phyloP scores from a whole-genome alignment of 2,329 filamentous ascomycete genomes.

The Calonectria ilicicola region DNA sequence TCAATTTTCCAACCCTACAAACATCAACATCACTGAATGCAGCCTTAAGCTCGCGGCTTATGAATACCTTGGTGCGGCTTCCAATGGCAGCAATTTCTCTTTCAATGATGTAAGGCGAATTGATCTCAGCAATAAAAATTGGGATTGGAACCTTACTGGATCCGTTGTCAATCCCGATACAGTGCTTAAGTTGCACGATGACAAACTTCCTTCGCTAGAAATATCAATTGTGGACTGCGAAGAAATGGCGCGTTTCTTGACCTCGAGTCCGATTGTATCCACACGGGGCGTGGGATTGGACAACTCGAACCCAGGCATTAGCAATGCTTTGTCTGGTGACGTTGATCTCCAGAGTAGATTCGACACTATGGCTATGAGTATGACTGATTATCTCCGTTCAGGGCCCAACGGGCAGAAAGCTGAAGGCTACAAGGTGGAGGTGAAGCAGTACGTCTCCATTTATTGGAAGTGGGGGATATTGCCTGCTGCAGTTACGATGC shows the following conservation, averaged over 20 bases:
- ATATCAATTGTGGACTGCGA: not conserved
- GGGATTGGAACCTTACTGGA: not conserved
- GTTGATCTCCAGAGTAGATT: not conserved
- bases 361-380: not conserved
- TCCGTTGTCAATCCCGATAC: not conserved
- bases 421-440: not conserved
- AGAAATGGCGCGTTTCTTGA: not conserved
- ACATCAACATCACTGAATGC: slow-evolving; percentile 7
- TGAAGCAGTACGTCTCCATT: not conserved
- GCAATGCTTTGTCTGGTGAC: not conserved
- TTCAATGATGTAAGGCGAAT: not conserved
- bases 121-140: not conserved
- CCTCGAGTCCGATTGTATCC: not conserved
- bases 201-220: not conserved
- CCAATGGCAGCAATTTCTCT: not conserved
- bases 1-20: not conserved
- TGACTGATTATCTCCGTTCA: not conserved
- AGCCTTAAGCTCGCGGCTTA: not conserved
- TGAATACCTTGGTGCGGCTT: not conserved
- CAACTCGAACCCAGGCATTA: not conserved
- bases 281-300: not conserved
- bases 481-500: not conserved
- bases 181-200: not conserved
- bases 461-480: not conserved
- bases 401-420: not conserved